Base-by-base conservation (phyloP, 2,329 filamentous ascomycete species). In the Thelonectria blattea region DNA sequence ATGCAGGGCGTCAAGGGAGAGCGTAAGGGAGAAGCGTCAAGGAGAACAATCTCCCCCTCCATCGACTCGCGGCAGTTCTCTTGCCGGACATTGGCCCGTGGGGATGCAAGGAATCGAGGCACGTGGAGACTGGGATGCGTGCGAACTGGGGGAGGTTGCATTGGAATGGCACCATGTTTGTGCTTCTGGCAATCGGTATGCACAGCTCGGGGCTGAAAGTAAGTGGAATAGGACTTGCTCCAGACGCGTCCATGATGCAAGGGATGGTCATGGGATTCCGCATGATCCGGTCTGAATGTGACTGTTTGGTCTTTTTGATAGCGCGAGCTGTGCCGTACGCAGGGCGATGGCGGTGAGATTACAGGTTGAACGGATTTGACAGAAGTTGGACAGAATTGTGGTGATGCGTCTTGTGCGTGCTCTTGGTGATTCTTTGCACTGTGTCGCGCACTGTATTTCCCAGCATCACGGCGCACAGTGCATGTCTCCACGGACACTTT, bases 91-190 rank as follows among this genome's bases (percentile, higher is more conserved):
- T 58, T 53, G 51, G 10, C 43, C 27, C 14, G 45, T 15, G 41
- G 41, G 37, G 39, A 52, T 37, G 52, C 41, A 51, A 32, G 42
- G 57, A 41, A 55, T 55, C 52, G 39, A 47, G 30, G 37, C 45
- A 42, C 56, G 56, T 52, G 58, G 37, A 30, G 41, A 60, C 58
- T 49, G 18, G 52, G 58, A 55, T 60, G 42, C 20, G 15, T 27
- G 32, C 41, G 52, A 60, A 56, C 58, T 52, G 48, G 56, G 47
- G 42, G n/a, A 56, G 22, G 58, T 52, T 48, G 47, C 57, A 60
- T 60, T 11, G 39, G 30, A 60, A 55, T 60, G 39, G 47, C 41
- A 27, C 57, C 47, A 34, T 39, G 47, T 22, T 60, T 50, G 24
- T 39, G 37, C 34, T 58, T 52, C 37, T 49, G 15, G 9, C 34